These are phyloP conservation scores for Suillus fuscotomentosus DNA, from an alignment of 768 basidiomycete genomes.

Conservation along the genomic window DNA sequence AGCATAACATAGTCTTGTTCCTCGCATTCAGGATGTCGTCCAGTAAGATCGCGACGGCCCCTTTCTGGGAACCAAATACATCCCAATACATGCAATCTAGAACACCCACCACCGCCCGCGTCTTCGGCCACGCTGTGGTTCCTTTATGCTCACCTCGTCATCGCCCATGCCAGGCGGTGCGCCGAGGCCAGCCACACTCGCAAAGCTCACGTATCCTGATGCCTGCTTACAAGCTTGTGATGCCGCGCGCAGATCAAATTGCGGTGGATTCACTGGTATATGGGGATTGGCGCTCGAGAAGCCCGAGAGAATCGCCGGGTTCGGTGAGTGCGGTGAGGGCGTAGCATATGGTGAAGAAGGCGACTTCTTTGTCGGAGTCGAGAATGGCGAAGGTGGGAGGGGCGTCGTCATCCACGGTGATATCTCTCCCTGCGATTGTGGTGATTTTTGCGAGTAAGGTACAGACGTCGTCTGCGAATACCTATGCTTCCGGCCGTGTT, in stretches of 20 bases:
- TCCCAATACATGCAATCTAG: conserved; percentile 5
- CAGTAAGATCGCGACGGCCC: not conserved
- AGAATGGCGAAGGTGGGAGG: conserved; percentile 28
- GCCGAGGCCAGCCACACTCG: conserved; percentile 65
- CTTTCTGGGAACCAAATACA: not conserved
- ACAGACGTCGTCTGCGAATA: conserved; percentile 15
- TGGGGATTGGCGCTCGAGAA: conserved; percentile 12
- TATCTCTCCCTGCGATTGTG: conserved; percentile 13
- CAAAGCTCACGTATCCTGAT: conserved; percentile 68
- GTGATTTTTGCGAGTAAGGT: conserved; percentile 11
- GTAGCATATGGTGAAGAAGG: conserved; percentile 3
- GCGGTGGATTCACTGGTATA: conserved; percentile 32
- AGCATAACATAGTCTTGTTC: conserved; percentile 5
- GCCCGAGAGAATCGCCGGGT: conserved; percentile 12
- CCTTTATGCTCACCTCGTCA: conserved; percentile 23
- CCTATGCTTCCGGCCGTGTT: conserved; percentile 8
- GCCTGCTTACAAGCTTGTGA: conserved; percentile 54
- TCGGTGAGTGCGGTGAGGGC: conserved; percentile 10
- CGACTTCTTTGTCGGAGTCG: conserved; percentile 26
- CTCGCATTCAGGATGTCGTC: not conserved
- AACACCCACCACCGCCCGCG: conserved; percentile 33
- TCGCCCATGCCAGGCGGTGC: conserved; percentile 51
- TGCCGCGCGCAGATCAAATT: conserved; percentile 64
- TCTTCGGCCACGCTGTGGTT: conserved; percentile 20
- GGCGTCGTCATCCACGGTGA: conserved; percentile 30